phyloP scores from a whole-genome alignment of 2,329 filamentous ascomycete genomes.

The Penicillium sp. region DNA sequence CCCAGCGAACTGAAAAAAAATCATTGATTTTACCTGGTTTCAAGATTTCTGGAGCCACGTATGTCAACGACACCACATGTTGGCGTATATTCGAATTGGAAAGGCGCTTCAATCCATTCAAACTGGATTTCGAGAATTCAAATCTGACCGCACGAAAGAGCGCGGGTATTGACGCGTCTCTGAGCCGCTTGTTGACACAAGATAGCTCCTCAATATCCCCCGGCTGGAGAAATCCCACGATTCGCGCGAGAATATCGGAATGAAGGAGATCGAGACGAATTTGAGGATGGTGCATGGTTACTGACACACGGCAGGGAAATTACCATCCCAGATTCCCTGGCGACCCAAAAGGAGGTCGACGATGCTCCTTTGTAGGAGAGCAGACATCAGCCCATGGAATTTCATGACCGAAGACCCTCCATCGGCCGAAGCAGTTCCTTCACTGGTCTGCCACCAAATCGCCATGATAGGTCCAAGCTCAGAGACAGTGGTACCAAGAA shows the following conservation, averaged over 20 bases:
- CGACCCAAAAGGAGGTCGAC: neutral
- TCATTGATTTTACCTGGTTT: neutral
- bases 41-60: neutral
- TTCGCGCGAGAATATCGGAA: neutral
- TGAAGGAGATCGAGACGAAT: neutral
- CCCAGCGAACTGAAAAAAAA: neutral
- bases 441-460: neutral
- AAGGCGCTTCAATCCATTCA: slow-evolving; percentile 4
- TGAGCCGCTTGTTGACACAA: slow-evolving; percentile 8
- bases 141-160: slow-evolving; percentile 8
- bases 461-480: neutral
- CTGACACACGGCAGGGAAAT: neutral
- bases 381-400: neutral
- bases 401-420: neutral
- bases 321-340: neutral
- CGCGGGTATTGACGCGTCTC: neutral
- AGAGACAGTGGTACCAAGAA: neutral
- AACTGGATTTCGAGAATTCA: slow-evolving; percentile 6
- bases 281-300: neutral
- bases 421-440: neutral
- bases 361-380: neutral
- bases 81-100: slow-evolving; percentile 3
- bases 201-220: slow-evolving; percentile 6
- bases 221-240: neutral
- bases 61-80: slow-evolving; percentile 5